Base-by-base conservation (phyloP, 225 moss, liverwort and hornwort species). In the Physcomitrellopsis africana region DNA sequence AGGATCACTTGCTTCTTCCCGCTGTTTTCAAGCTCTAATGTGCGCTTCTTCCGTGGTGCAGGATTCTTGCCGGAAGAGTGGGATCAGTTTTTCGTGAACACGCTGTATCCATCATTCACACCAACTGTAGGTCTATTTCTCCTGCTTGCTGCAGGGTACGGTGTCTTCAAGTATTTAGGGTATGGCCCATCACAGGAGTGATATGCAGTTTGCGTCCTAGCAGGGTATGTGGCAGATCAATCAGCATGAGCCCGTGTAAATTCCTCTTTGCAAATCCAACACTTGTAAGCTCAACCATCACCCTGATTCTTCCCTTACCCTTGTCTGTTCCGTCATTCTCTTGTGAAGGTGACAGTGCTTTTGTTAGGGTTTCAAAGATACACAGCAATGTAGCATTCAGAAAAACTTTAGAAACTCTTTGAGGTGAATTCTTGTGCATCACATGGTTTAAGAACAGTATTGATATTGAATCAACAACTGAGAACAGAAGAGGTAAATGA, bases 111-210 rank as follows among this genome's bases (percentile, higher is more conserved):
- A 49, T 73, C 88, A 49, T 90, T 83, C 37, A 86, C 88, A 65
- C 90, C 90, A 69, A 90, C 88, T 60, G 86, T 90, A 47, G 84
- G 81, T 43, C 13, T 90, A 58, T 90, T 90, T 68, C 83, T 90
- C 65, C 55, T 83, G 65, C 77, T 72, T 64, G 90, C 83, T 7
- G 83, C 86, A 55, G 90, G 79, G 9, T 90, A 90, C 20, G 88
- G 90, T 15, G 77, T 90, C 4, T 77, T 88, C 83, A 90, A 90
- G 77, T 86, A 77, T 76, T 60, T 86, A 27, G 90, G 88, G 45
- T 49, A 76, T 19, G 80, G 74, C 66, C 46, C 74, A 75, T 72
- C 84, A 18, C 60, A 85, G 57, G 80, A 87, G 45, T 85, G 72
- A 86, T 48, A 65, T 7, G 9, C 41, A 45, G 57, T 48, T 19